phyloP scores from a whole-genome alignment of 1,139 yeast genomes.

The Ogataea hybrid region DNA sequence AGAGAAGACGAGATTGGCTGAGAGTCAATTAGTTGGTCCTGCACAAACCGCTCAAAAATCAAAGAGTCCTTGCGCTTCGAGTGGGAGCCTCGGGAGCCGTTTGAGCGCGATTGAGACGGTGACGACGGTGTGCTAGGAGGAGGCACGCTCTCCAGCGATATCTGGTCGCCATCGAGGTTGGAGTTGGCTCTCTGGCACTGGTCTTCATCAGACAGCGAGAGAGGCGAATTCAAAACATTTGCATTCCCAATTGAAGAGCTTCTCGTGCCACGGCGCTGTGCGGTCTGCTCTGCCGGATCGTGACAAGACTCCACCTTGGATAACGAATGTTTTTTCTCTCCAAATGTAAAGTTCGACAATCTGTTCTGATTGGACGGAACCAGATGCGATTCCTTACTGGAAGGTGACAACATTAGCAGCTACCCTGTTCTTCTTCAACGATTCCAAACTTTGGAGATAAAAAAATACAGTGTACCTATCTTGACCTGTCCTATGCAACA shows the following conservation, averaged over 20 bases:
- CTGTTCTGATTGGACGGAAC: constrained; percentile 14
- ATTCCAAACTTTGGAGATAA: constrained; percentile 1
- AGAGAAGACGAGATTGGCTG: constrained; percentile 30
- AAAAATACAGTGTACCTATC: constrained; percentile 3
- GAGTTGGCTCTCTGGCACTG: constrained; percentile 5
- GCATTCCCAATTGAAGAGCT: background rate
- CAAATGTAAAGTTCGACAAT: constrained; percentile 21
- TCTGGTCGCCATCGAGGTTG: constrained; percentile 21
- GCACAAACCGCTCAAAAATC: constrained; percentile 65
- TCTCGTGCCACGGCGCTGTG: background rate
- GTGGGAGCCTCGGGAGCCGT: constrained; percentile 11
- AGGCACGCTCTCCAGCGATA: constrained; percentile 18
- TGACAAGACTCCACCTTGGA: constrained; percentile 16
- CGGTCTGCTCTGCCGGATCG: constrained; percentile 19
- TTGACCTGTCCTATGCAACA: constrained; percentile 3
- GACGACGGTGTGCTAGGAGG: constrained; percentile 7
- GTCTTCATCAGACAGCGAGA: constrained; percentile 26
- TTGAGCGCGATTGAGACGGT: constrained; percentile 13
- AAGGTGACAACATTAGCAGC: constrained; percentile 20
- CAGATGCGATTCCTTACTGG: constrained; percentile 16
- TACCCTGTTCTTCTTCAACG: background rate
- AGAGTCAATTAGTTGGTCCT: constrained; percentile 41
- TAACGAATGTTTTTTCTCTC: constrained; percentile 9
- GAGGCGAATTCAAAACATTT: constrained; percentile 24
- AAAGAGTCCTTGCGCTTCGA: constrained; percentile 35